Conservation (phyloP, 108 stramenopile genomes). For the Seminavis robusta region DNA sequence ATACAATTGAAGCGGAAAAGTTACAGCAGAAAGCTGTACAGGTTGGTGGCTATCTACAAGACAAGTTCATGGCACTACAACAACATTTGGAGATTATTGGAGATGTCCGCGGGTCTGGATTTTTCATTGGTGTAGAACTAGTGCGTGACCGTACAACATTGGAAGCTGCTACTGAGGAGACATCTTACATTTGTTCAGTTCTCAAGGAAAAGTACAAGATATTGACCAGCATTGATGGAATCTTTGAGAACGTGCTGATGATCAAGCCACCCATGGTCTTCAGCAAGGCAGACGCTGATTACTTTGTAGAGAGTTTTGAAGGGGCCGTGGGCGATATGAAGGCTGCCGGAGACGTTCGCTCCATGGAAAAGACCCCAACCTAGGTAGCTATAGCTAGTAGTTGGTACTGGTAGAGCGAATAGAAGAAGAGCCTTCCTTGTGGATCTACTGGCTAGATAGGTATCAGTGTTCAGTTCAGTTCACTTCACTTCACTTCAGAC, state of each 20-base stretch:
- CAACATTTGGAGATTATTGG: conserved; percentile 60
- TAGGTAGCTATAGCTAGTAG: too few relatives aligned
- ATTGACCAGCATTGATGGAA: conserved; percentile 88
- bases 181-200: conserved; percentile 70
- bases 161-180: conserved; percentile 70
- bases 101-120: conserved; percentile 89
- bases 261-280: conserved; percentile 97
- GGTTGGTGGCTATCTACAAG: conserved; percentile 71
- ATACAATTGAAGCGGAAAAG: conserved; percentile 65
- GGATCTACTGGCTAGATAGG: too few relatives aligned
- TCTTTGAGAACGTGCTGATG: conserved; percentile 86
- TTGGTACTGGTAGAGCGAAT: too few relatives aligned
- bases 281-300: conserved; percentile 60
- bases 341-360: too few relatives aligned
- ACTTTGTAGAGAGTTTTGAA: conserved; percentile 65
- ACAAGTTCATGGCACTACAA: conserved; percentile 37
- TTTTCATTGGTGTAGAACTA: conserved; percentile 93
- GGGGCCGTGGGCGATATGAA: too few relatives aligned
- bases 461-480: too few relatives aligned
- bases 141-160: conserved; percentile 51
- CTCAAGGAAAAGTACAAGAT: conserved; percentile 71
- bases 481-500: too few relatives aligned
- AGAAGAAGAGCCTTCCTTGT: too few relatives aligned
- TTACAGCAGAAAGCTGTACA: conserved; percentile 76
- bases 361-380: too few relatives aligned